Evolutionary conservation across 148 eudicot genomes (phyloP).

Genomic region (Hydrangea macrophylla): DNA sequence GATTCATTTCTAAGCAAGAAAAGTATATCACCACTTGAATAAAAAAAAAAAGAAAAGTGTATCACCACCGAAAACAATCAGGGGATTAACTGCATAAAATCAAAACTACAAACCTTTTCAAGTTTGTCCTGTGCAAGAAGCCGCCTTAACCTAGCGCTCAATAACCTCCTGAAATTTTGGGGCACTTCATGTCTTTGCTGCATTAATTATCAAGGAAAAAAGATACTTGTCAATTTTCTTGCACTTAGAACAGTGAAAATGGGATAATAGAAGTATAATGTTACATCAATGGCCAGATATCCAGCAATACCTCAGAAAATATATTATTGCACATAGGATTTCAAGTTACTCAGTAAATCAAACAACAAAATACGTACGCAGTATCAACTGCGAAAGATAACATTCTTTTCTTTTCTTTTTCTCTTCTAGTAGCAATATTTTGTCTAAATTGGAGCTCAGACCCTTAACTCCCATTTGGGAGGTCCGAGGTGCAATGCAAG

Average conservation of each 20-base stretch:
- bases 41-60: constrained; percentile 3
- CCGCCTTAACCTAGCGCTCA: constrained; percentile 72
- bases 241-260: neutral
- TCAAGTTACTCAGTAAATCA: neutral
- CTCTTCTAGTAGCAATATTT: too few species aligned
- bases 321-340: neutral
- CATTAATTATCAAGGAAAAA: constrained; percentile 19
- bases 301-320: constrained; percentile 6
- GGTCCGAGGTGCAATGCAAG: too few species aligned
- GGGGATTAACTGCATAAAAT: neutral
- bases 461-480: too few species aligned
- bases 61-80: neutral
- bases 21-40: neutral
- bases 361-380: neutral
- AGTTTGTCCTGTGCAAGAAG: constrained; percentile 67
- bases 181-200: constrained; percentile 81
- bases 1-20: too few species aligned
- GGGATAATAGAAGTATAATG: neutral
- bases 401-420: too few species aligned
- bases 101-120: constrained; percentile 53
- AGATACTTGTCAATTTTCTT: neutral
- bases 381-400: neutral
- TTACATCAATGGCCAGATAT: neutral
- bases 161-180: constrained; percentile 59
- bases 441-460: too few species aligned